Percentiles rank a stretch among this genome's conserved stretches.
Conservation (phyloP, 768 basidiomycete species). For the Lenzites betulinus region DNA sequence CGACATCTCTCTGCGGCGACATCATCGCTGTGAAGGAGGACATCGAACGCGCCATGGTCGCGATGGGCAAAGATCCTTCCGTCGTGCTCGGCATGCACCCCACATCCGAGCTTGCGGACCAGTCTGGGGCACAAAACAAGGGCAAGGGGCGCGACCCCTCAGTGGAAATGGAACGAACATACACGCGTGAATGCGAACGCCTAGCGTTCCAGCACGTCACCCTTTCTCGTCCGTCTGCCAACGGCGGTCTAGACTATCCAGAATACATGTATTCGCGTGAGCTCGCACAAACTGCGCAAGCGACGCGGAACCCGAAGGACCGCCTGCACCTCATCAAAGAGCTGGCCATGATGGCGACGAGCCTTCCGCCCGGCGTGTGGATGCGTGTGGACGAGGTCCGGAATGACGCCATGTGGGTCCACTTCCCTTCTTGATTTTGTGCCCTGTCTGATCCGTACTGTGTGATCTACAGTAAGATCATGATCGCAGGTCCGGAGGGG, state of each 20-base stretch:
- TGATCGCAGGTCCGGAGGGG: conserved; percentile 65
- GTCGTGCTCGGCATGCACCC: not conserved
- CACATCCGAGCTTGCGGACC: not conserved
- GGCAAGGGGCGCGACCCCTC: conserved; percentile 38
- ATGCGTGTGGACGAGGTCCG: conserved; percentile 58
- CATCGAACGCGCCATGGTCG: conserved; percentile 48
- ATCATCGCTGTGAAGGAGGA: conserved; percentile 52
- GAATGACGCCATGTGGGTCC: conserved; percentile 54
- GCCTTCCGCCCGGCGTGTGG: conserved; percentile 58
- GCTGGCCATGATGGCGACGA: conserved; percentile 56
- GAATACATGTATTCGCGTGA: conserved; percentile 39
- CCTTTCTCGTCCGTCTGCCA: conserved; percentile 26
- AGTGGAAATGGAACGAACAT: conserved; percentile 42
- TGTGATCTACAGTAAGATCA: conserved; percentile 42
- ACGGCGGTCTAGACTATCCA: conserved; percentile 27
- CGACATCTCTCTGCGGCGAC: conserved; percentile 51
- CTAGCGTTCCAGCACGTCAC: conserved; percentile 50
- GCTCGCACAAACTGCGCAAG: conserved; percentile 36
- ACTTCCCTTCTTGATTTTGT: not conserved
- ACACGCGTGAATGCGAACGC: conserved; percentile 46
- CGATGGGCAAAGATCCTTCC: conserved; percentile 36
- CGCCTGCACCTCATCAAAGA: conserved; percentile 57
- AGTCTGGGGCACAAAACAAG: conserved; percentile 22
- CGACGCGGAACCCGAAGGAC: conserved; percentile 47
- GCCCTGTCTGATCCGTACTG: conserved; percentile 11